Evolutionary conservation across 2,329 filamentous ascomycete genomes (phyloP).

Genomic region (Fusarium sp.): DNA sequence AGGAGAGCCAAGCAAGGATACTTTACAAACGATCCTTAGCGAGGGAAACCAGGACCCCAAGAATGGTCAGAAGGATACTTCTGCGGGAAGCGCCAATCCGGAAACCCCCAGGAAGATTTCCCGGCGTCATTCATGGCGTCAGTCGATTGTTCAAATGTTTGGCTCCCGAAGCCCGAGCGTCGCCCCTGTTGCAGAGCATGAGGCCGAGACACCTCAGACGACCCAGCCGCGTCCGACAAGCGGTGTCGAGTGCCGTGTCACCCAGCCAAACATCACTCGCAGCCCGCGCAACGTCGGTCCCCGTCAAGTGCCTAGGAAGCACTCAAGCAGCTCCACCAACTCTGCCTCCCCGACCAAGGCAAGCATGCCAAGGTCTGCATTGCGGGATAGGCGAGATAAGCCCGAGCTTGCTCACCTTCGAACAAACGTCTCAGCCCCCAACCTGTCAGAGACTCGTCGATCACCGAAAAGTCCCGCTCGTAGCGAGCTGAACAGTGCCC

Average conservation of each 20-base stretch:
- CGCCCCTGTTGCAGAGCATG: conserved; percentile 4
- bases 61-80: conserved; percentile 1
- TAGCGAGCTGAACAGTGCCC: conserved; percentile 28
- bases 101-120: conserved; percentile 16
- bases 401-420: conserved; percentile 27
- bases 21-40: conserved; percentile 61
- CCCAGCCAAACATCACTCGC: not conserved
- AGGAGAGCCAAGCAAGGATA: conserved; percentile 57
- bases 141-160: conserved; percentile 29
- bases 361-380: not conserved
- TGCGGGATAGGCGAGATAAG: conserved; percentile 15
- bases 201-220: conserved; percentile 6
- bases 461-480: conserved; percentile 12
- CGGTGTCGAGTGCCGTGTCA: conserved; percentile 6
- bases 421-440: conserved; percentile 40
- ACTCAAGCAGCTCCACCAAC: conserved; percentile 6
- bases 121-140: conserved; percentile 31
- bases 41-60: conserved; percentile 56
- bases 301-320: conserved; percentile 4
- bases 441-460: conserved; percentile 35
- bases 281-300: conserved; percentile 1
- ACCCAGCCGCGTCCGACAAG: conserved; percentile 16
- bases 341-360: conserved; percentile 12
- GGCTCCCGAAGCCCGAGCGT: conserved; percentile 23
- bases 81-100: not conserved